These are phyloP conservation scores for Hagleromyces aurorensis DNA, from an alignment of 805 yeast genomes.

Conservation along the genomic window DNA sequence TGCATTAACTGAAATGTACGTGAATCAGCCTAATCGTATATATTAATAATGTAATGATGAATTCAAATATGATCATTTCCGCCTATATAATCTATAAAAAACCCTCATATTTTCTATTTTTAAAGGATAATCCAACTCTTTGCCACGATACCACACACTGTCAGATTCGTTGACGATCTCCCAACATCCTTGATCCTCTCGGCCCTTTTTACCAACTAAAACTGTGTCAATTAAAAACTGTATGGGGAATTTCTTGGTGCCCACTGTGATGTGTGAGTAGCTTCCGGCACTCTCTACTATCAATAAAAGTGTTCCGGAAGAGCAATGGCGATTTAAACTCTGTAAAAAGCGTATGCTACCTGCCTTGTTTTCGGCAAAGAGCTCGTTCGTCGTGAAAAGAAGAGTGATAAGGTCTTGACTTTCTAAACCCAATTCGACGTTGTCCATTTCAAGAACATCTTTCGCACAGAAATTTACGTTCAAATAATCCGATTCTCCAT, in stretches of 20 bases:
- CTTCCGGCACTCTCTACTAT: constrained; percentile 88
- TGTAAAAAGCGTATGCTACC: constrained; percentile 55
- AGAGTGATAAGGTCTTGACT: constrained; percentile 51
- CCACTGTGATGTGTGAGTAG: constrained; percentile 71
- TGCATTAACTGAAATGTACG: too few species aligned
- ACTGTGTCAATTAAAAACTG: constrained; percentile 73
- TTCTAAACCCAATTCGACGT: constrained; percentile 20
- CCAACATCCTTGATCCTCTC: constrained; percentile 52
- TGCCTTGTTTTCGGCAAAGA: constrained; percentile 60
- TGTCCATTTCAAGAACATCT: constrained; percentile 33
- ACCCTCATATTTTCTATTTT: constrained; percentile 84
- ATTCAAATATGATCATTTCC: constrained; percentile 25
- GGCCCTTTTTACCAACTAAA: constrained; percentile 43
- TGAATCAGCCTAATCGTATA: neutral
- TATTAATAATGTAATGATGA: constrained; percentile 1
- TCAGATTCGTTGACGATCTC: constrained; percentile 56
- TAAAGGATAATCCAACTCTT: constrained; percentile 49
- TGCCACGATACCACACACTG: constrained; percentile 72
- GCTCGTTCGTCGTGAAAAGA: constrained; percentile 80
- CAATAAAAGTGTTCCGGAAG: constrained; percentile 49
- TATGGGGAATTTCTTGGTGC: constrained; percentile 71
- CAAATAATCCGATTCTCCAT: constrained; percentile 27
- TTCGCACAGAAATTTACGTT: constrained; percentile 28
- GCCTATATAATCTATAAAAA: constrained; percentile 66
- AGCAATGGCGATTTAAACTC: constrained; percentile 42